Evolutionary conservation across 106 monocot species (phyloP).

Genomic region (Apostasia shenzhenica): DNA sequence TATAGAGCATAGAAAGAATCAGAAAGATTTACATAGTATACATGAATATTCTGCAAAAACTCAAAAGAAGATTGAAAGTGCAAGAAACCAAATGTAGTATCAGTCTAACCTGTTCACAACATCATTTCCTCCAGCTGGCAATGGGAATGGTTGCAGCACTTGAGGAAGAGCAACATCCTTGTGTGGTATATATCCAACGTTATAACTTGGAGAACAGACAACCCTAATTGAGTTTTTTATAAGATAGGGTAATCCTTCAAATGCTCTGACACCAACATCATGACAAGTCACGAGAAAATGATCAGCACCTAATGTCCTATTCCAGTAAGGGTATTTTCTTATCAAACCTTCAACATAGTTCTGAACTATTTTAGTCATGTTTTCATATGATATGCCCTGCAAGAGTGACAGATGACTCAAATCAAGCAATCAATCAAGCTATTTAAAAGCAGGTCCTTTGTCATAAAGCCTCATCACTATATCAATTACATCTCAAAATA

Average conservation of each 20-base stretch:
- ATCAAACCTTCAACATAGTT: constrained; percentile 85
- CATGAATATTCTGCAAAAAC: background rate
- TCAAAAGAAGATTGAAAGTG: constrained; percentile 1
- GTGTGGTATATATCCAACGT: constrained; percentile 81
- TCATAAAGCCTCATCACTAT: no score
- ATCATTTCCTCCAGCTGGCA: constrained; percentile 88
- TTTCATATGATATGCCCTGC: constrained; percentile 93
- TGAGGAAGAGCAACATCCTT: constrained; percentile 98
- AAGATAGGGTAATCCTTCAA: constrained; percentile 68
- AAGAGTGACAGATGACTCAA: constrained; percentile 8
- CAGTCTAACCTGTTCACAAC: constrained; percentile 65
- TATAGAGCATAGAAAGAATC: no score
- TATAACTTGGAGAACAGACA: constrained; percentile 93
- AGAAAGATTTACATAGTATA: background rate
- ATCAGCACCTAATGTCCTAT: constrained; percentile 87
- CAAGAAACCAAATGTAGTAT: background rate
- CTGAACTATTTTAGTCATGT: constrained; percentile 91
- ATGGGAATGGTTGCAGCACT: constrained; percentile 88
- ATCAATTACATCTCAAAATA: no score
- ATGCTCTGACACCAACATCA: constrained; percentile 97
- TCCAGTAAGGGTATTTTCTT: constrained; percentile 94
- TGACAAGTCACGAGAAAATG: constrained; percentile 96
- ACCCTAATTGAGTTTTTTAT: constrained; percentile 86
- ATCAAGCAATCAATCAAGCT: background rate
- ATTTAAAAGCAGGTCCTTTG: no score